Base-by-base conservation (phyloP, 2,329 filamentous ascomycete species). In the Colletotrichum sp. region DNA sequence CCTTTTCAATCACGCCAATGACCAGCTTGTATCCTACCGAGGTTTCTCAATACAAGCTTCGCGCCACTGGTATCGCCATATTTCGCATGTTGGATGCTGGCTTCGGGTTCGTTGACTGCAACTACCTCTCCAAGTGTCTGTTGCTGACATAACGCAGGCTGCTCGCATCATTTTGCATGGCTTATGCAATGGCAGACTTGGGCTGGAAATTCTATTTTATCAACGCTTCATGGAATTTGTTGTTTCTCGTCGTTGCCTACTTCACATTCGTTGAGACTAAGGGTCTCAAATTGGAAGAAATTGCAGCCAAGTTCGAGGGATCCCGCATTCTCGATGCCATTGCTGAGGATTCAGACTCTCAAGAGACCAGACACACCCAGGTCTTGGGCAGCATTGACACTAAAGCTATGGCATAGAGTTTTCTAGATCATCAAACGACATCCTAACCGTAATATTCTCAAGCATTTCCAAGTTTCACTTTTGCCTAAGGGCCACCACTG, bases 1-100 rank as follows among this genome's bases (percentile, higher is more conserved):
- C 80, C 5, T 83, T 83, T 55, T 79, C 81, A 3, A 82, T 84
- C 32, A 85, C 83, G 4, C 83, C 83, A 2, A 79, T 85, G 77
- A 82, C 82, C 1, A 81, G 80, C 34, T 63, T 84, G 30, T 85
- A 84, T 60, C 82, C 82, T 4, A 80, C 82, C 0, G 82, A 84
- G 59, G 80, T 84, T 6, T 80, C 81, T 2, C 81, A 79, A 8
- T 84, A 80, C 77, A 80, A 82, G 32, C 76, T 85, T 3, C 80
- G 84, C 8, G 79, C 82, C 1, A 80, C 79, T 1, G 82, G 83
- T 6, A 78, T 83, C 34, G 81, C 81, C 3, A 78, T 83, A 3
- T 83, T 81, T 66, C 78, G 79, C 36, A 79, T 82, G 66, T 68
- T 83, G 4, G 80, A 81, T 34, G 77, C 79, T 27, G 69, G 75